Evolutionary conservation across 2,329 filamentous ascomycete species (phyloP), one percentile per base, ranked within the genome.

Genomic region (Raffaelea ambrosiae): DNA sequence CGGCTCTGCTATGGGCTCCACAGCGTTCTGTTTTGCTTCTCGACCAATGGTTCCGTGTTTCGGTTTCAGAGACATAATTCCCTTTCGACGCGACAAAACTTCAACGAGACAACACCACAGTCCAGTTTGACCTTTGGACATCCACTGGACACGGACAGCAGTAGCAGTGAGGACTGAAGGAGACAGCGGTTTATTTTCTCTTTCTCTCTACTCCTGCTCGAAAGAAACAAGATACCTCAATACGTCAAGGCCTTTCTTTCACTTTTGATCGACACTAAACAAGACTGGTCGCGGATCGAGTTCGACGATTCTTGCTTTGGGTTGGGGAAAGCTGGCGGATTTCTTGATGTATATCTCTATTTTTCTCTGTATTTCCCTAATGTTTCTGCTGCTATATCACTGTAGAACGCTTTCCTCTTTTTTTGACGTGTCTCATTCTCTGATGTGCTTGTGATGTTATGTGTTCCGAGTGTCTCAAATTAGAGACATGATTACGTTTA

Each of bases 381-480:
- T 50, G 46, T 49, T 53, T 52, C 47, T 52, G 52, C 51, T 54
- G 51, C 48, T 53, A 49, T 49, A 52, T 52, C 51, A 55, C 49
- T 53, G 53, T 53, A 52, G 51, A 54, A 54, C 48, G 50, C 26
- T 43, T 48, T 46, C 22, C 19, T 23, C 26, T 49, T 40, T 43
- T 45, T 39, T 20, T 23, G 13, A 18, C 21, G 13, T 9, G 16
- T 38, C 35, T 38, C 16, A 10, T 9, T 38, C 35, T 38, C 16
- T 16, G n/a, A 10, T 36, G 19, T 21, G 14, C 26, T n/a, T 38
- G 9, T 7, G 21, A 21, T 14, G 22, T 19, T 23, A 13, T 44
- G 19, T n/a, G n/a, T n/a, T n/a, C n/a, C n/a, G n/a, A n/a, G n/a
- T n/a, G n/a, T n/a, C n/a, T n/a, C n/a, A n/a, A n/a, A n/a, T n/a